phyloP scores from a whole-genome alignment of 1,284 basidiomycete genomes.

The Pseudomicrostroma phylloplanum region DNA sequence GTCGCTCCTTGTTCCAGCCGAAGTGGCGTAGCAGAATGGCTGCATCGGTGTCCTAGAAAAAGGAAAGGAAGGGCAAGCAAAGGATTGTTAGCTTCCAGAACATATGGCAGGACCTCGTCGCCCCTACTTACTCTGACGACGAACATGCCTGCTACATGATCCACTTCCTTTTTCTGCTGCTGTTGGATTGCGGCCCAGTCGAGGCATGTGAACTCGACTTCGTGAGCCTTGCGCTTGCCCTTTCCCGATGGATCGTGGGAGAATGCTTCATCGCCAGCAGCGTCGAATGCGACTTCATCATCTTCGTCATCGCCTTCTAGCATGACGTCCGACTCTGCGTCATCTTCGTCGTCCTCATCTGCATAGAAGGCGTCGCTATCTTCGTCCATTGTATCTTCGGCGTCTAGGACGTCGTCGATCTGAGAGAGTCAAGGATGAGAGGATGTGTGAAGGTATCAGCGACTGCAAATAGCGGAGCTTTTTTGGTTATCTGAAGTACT shows the following conservation, averaged over 20 bases:
- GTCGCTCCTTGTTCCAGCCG: conserved; percentile 90
- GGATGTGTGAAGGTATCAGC: no score
- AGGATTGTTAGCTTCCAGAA: conserved; percentile 6
- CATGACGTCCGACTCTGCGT: conserved; percentile 12
- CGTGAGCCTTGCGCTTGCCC: conserved; percentile 34
- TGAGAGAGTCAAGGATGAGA: neutral
- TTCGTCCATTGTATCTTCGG: conserved; percentile 47
- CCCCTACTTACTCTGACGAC: conserved; percentile 41
- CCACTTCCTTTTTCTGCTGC: conserved; percentile 41
- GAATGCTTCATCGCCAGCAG: conserved; percentile 28
- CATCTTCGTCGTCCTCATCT: conserved; percentile 21
- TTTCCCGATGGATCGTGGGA: conserved; percentile 21
- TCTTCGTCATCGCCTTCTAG: conserved; percentile 25
- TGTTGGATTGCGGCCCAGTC: conserved; percentile 29
- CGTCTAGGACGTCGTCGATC: conserved; percentile 21
- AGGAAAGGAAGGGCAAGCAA: conserved; percentile 28
- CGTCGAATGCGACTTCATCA: conserved; percentile 23
- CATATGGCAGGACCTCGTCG: conserved; percentile 39
- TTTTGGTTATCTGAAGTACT: no score
- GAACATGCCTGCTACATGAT: conserved; percentile 47
- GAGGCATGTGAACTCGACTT: conserved; percentile 43
- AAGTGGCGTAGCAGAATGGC: conserved; percentile 75
- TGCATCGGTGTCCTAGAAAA: conserved; percentile 57
- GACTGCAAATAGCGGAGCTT: no score
- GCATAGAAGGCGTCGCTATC: conserved; percentile 29